These are phyloP conservation scores for Penicillium sp. DNA, from an alignment of 2,329 filamentous ascomycete species.

Conservation along the genomic window DNA sequence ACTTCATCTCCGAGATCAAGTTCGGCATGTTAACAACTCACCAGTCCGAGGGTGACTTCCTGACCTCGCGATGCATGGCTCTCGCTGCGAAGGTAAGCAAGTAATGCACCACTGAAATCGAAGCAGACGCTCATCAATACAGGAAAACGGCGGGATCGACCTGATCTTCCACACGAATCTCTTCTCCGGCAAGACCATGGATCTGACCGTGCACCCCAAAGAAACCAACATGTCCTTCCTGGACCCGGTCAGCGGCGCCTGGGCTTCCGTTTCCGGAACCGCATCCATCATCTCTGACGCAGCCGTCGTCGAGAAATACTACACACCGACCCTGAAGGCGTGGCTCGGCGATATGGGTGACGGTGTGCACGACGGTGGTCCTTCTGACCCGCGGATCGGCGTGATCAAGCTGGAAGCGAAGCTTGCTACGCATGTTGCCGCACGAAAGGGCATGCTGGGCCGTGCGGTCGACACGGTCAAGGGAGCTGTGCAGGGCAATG, in stretches of 20 bases:
- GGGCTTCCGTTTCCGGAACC: conserved; percentile 77
- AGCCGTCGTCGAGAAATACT: conserved; percentile 64
- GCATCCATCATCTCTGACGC: conserved; percentile 66
- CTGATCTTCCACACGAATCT: conserved; percentile 90
- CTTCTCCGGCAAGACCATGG: conserved; percentile 79
- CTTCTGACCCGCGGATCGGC: conserved; percentile 73
- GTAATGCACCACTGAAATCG: background rate
- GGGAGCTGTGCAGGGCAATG: conserved; percentile 65
- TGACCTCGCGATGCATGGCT: conserved; percentile 82
- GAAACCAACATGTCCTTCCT: conserved; percentile 77
- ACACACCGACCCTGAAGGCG: conserved; percentile 66
- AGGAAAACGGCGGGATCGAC: conserved; percentile 74
- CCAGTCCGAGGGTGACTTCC: conserved; percentile 53
- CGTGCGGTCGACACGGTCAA: conserved; percentile 67
- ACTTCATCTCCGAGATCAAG: conserved; percentile 67
- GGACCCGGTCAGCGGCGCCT: conserved; percentile 64
- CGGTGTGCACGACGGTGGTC: conserved; percentile 73
- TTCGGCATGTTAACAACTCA: conserved; percentile 87
- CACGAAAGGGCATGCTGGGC: conserved; percentile 57
- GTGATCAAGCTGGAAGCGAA: conserved; percentile 70
- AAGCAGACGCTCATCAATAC: background rate
- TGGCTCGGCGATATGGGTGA: conserved; percentile 85
- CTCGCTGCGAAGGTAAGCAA: conserved; percentile 63
- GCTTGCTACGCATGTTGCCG: conserved; percentile 66
- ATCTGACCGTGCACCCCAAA: conserved; percentile 64